A percentile compares a stretch with the other conserved stretches of the same genome.
phyloP scores from a whole-genome alignment of 2,329 filamentous ascomycete genomes.

The Parastagonospora nodorum region DNA sequence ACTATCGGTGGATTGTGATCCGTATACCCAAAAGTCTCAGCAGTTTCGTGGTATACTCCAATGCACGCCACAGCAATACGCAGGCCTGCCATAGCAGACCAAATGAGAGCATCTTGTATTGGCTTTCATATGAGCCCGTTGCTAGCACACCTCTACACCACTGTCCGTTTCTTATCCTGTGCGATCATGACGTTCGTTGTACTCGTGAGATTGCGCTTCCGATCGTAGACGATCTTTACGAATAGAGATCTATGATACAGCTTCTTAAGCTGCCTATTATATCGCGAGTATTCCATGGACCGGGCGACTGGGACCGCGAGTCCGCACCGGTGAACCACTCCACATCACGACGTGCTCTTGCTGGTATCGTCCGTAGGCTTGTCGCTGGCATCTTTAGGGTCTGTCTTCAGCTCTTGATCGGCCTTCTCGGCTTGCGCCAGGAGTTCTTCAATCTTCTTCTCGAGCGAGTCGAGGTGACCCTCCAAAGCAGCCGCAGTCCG shows the following conservation, averaged over 20 bases:
- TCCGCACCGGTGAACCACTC: background rate
- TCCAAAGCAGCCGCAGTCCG: constrained; percentile 61
- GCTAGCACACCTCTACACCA: constrained; percentile 2
- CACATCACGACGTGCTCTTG: constrained; percentile 17
- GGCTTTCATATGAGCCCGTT: no score
- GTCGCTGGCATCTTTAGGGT: constrained; percentile 18
- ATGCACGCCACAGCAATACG: no score
- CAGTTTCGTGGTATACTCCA: no score
- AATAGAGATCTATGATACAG: no score
- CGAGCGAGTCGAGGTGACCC: constrained; percentile 58
- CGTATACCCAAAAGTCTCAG: background rate
- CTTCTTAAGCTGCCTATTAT: no score
- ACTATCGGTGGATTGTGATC: constrained; percentile 33
- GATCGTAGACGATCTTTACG: no score
- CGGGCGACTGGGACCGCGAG: no score
- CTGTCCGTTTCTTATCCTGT: background rate
- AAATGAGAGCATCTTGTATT: no score
- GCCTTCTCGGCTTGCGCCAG: constrained; percentile 55
- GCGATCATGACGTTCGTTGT: constrained; percentile 1
- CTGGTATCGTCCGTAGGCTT: constrained; percentile 15
- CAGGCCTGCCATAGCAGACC: no score
- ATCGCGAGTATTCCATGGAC: no score
- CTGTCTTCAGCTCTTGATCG: constrained; percentile 33
- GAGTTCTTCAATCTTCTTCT: constrained; percentile 60
- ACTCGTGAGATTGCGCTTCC: background rate